Evolutionary conservation across 805 yeast species (phyloP), one percentile per base, ranked within the genome.

Genomic region (Lachancea sp.): DNA sequence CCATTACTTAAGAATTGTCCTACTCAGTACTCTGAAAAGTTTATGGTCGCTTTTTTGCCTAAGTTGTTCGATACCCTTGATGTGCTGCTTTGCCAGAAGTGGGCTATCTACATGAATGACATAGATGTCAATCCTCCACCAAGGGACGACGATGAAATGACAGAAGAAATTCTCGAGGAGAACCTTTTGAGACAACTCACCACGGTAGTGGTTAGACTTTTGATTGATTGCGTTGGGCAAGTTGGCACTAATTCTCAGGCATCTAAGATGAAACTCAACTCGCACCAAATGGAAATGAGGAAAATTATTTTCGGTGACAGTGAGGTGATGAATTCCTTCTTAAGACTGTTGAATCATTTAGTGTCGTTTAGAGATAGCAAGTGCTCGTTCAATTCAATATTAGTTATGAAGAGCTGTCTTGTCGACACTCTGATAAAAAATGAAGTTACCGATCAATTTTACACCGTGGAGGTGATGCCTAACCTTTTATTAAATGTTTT

Each of bases 81-180:
- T 60, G 70, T 74, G 29, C 67, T 87, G n/a, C 65, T 92, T 26
- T 74, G 77, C n/a, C 67, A 66, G 20, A 80, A 75, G 57, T 92
- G 98, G 98, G 61, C 71, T 12, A 64, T 58, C 5, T 55, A 64
- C 41, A 60, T 59, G 50, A 50, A 56, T 29, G 69, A 63, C 31
- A 54, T 66, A 29, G 67, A 64, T 43, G 57, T 67, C 8, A 60
- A 56, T 28, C 77, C 73, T 23, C 81, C 83, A 2, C 71, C 73
- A 31, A 78, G 74, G 31, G 81, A 78, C 45, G 95, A 88, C 51
- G 89, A 80, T 38, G 85, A 87, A 18, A 70, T 90, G 54, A 81
- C 92, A n/a, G 96, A 89, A 50, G 98, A 92, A 57, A 92, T 92
- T 94, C 82, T 92, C 84, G 97, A 90, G 51, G 98, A 92, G 58